Base-by-base conservation (phyloP, 306 rosid genomes). In the Dalbergia cultrata region DNA sequence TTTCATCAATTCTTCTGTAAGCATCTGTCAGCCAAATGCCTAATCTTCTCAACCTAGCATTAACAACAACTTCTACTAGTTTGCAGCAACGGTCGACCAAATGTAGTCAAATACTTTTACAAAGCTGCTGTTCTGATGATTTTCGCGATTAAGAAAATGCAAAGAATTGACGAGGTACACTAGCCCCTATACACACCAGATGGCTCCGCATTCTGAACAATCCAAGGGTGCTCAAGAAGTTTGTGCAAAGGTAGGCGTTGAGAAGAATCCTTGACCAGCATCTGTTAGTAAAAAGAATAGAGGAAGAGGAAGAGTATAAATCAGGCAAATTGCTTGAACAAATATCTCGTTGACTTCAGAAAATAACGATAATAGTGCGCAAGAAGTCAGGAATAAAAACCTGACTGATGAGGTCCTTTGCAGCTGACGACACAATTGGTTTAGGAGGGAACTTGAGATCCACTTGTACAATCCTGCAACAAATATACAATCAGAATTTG, bases 141-240 rank as follows among this genome's bases (percentile, higher is more conserved):
- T 59, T 74, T 63, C 73, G 56, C 19, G 3, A 63, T 67, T 53
- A 54, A 7, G 54, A 37, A n/a, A 61, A 49, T 31, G 59, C 69
- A 76, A 19, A 50, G 41, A 47, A 19, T 43, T 58, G 76, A 67
- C 41, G 3, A 60, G 74, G 77, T 66, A 52, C 31, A 52, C 73
- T 87, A 95, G 74, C 88, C 58, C 86, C 85, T 89, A 75, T 93
- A 89, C 82, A 95, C 81, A 80, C 99, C 97, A 19, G 98, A 86
- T 22, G 98, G 96, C 92, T 95, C 99, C 0, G 99, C 98, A 67
- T 95, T 93, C 90, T 95, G 99, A 78, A 95, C 87, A 82, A 93
- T 91, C 99, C 99, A 95, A 47, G 97, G 97, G 75, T 95, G 99
- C 77, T 95, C 99, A 34, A 95, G 92, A 63, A 95, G 92, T 84